These are phyloP conservation scores for Nicotiana knightiana DNA, from an alignment of 257 asterid genomes.

Conservation along the genomic window DNA sequence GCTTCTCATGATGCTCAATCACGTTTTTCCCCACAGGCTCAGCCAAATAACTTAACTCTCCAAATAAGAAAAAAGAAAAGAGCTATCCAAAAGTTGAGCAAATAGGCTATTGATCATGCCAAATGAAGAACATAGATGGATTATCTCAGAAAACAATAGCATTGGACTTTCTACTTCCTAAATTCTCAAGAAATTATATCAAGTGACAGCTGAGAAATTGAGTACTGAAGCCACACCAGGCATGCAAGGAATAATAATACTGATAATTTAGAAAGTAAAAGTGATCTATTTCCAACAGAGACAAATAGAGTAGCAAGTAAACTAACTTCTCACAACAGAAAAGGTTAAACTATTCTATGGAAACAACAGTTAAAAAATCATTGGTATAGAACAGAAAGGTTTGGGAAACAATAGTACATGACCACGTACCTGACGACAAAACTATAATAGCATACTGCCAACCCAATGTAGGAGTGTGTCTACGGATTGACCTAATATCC, in stretches of 20 bases:
- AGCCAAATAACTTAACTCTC: neutral
- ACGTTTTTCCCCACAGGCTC: neutral
- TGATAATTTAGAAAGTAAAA: neutral
- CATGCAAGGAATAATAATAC: neutral
- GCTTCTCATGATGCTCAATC: neutral
- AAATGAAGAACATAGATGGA: neutral
- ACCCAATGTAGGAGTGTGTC: conserved; percentile 85
- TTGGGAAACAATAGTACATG: neutral
- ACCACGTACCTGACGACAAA: conserved; percentile 65
- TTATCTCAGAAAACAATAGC: neutral
- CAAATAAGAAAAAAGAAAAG: neutral
- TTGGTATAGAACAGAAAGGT: neutral
- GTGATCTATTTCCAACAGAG: neutral
- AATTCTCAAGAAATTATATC: neutral
- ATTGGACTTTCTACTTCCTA: neutral
- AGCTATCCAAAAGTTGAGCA: neutral
- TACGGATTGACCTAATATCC: conserved; percentile 75
- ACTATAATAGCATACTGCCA: conserved; percentile 94
- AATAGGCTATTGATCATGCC: neutral
- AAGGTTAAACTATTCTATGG: neutral
- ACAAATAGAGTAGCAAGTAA: neutral
- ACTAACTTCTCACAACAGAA: neutral
- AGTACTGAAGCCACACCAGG: neutral
- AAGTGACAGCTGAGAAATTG: neutral
- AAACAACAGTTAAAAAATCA: neutral